Conservation (phyloP, 495 filamentous ascomycete species). For the Penicillium goetzii region DNA sequence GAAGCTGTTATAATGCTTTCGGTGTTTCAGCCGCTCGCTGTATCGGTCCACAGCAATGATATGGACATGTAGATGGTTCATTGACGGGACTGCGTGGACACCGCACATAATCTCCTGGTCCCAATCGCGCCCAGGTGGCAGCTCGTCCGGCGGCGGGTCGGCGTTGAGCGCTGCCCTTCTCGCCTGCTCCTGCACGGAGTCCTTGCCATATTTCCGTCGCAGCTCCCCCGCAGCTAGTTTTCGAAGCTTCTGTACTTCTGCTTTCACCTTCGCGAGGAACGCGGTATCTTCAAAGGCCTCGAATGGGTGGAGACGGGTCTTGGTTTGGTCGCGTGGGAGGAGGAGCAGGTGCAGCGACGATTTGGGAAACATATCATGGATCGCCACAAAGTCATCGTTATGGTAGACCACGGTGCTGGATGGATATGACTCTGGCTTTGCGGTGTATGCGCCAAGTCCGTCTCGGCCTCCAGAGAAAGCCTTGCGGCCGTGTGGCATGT, state of each 20-base stretch:
- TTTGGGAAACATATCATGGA: conserved; percentile 86
- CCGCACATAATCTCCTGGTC: conserved; percentile 73
- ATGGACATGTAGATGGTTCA: conserved; percentile 93
- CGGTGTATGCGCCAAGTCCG: conserved; percentile 72
- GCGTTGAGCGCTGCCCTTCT: conserved; percentile 58
- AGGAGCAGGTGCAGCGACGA: conserved; percentile 83
- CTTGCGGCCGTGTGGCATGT: conserved; percentile 28
- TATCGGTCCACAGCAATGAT: conserved; percentile 75
- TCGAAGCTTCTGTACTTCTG: conserved; percentile 63
- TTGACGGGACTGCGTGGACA: conserved; percentile 83
- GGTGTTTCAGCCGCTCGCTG: conserved; percentile 70
- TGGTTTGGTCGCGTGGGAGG: conserved; percentile 70
- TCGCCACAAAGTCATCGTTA: conserved; percentile 72
- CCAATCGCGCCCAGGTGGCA: conserved; percentile 80
- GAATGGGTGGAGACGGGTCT: conserved; percentile 71
- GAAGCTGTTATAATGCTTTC: conserved; percentile 93
- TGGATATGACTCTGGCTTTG: conserved; percentile 66
- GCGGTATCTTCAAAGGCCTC: conserved; percentile 71
- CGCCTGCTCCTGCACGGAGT: conserved; percentile 61
- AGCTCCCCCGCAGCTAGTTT: conserved; percentile 74
- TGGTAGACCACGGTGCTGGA: conserved; percentile 66
- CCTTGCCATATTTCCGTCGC: conserved; percentile 65
- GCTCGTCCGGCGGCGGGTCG: conserved; percentile 45
- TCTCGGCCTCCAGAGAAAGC: conserved; percentile 53
- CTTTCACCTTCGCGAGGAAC: conserved; percentile 68